These are phyloP conservation scores for Ascomycota sp. DNA, from an alignment of 2,329 filamentous ascomycete genomes.

Conservation along the genomic window DNA sequence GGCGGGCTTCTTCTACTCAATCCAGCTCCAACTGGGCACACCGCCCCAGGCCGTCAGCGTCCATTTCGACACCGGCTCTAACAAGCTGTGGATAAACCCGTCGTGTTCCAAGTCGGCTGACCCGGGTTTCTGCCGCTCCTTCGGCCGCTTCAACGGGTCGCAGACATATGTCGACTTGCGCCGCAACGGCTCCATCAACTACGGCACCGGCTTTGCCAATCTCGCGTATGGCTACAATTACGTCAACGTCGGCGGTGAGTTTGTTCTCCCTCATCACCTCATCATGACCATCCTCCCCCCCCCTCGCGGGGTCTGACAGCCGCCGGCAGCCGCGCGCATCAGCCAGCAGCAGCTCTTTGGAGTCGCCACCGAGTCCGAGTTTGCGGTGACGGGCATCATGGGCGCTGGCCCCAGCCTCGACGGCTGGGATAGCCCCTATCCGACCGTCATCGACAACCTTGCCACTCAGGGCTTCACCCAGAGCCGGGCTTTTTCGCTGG, in stretches of 20 bases:
- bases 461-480: slow-evolving; percentile 14
- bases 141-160: slow-evolving; percentile 12
- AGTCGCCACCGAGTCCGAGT: slow-evolving; percentile 12
- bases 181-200: slow-evolving; percentile 8
- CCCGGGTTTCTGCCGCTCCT: slow-evolving; percentile 8
- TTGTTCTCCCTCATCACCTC: no score
- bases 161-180: slow-evolving; percentile 10
- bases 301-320: no score
- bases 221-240: slow-evolving; percentile 15
- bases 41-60: slow-evolving; percentile 17
- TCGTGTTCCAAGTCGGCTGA: slow-evolving; percentile 13
- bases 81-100: slow-evolving; percentile 22
- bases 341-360: slow-evolving; percentile 17
- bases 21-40: slow-evolving; percentile 16
- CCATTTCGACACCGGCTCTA: slow-evolving; percentile 20
- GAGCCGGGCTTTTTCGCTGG: slow-evolving; percentile 16
- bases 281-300: no score
- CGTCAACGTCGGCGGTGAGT: slow-evolving; percentile 14
- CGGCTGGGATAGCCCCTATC: slow-evolving; percentile 15
- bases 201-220: slow-evolving; percentile 12
- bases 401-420: slow-evolving; percentile 13
- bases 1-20: slow-evolving; percentile 17
- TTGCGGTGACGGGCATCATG: slow-evolving; percentile 12
- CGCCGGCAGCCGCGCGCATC: slow-evolving; percentile 8
- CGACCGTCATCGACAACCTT: slow-evolving; percentile 15